Base-by-base conservation (phyloP, 2,329 filamentous ascomycete genomes). In the Colletotrichum simmondsii region DNA sequence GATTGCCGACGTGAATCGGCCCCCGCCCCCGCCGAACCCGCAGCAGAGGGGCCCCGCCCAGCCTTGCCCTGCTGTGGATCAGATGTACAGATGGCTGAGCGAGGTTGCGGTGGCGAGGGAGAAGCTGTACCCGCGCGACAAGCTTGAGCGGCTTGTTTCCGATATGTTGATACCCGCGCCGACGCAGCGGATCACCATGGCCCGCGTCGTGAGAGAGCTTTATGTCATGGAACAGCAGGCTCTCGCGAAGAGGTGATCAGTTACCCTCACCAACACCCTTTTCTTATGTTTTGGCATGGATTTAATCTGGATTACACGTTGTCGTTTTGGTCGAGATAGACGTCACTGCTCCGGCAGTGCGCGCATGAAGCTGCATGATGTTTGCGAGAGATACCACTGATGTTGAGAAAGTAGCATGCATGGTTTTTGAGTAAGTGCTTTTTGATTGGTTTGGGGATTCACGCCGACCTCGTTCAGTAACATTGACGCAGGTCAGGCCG, bases 21-120 rank as follows among this genome's bases (percentile, higher is more conserved):
- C 77, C 71, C 77, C 49, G 70, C 81, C 77, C 72, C 77, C 49
- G 11, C 60, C 80, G 69, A 80, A 80, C 74, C 81, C 82, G 67
- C 79, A 79, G 61, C 83, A 63, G 81, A 78, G 80, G 5, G 56
- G 22, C 30, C 49, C 12, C 58, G 54, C 49, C 35, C 58, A 54
- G 37, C 66, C 70, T n/a, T 65, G 46, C 35, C 5, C 14, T 28
- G 88, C 89, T 4, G 83, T 85, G 2, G 75, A 80, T 14, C 87
- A 89, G 78, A 91, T 91, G 89, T 85, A 87, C 68, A 82, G 84
- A 68, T 91, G 89, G 89, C 82, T 91, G 57, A 81, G 78, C 52
- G 88, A 90, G 79, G 83, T 91, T 54, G 84, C 82, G 56, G 85
- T 87, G 57, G 87, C 86, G 22, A 83, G 86, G 74, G 81, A 82